Evolutionary conservation across 129 eudicot genomes (phyloP), one percentile per base, ranked within the genome.

Genomic region (Scalesia atractyloides): DNA sequence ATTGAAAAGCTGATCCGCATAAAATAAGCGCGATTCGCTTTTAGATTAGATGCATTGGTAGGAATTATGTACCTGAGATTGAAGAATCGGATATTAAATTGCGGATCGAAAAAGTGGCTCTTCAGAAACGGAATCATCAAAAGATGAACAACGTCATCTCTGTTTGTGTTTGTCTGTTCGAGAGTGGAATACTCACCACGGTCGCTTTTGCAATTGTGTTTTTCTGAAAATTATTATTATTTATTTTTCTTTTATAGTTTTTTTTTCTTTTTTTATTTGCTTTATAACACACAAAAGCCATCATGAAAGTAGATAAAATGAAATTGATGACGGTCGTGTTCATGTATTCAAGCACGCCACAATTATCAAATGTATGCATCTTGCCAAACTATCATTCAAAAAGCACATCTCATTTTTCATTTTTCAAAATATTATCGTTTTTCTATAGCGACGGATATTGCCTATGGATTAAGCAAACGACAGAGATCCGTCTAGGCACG

Each of bases 81-180:
- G 50, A 3, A 34, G 47, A 48, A 10, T 17, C 14, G 19, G 70
- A 16, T 48, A 56, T 77, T 63, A 26, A 24, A 73, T 52, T 64
- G 73, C 33, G 37, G 77, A 78, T 78, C 73, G 53, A 64, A 63
- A 78, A 78, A 78, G 82, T 54, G 82, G 22, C 77, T 67, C 72
- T 78, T 78, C 77, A 71, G 73, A 78, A 52, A 67, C 46, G 77
- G 82, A 78, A 78, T 78, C 77, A 78, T 67, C 70, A 63, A 60
- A 47, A n/a, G 34, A 11, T 24, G 75, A 62, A 62, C 50, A 49
- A 8, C 48, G 1, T 71, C 47, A 41, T 41, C 66, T 71, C 3
- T 77, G n/a, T n/a, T n/a, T n/a, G n/a, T n/a, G n/a, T n/a, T n/a
- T n/a, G 82, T 48, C 82, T 77, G 60, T 77, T 77, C 48, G 71